Evolutionary conservation across 148 eudicot species (phyloP), one percentile per base, ranked within the genome.

Genomic region (Chenopodium quinoa): DNA sequence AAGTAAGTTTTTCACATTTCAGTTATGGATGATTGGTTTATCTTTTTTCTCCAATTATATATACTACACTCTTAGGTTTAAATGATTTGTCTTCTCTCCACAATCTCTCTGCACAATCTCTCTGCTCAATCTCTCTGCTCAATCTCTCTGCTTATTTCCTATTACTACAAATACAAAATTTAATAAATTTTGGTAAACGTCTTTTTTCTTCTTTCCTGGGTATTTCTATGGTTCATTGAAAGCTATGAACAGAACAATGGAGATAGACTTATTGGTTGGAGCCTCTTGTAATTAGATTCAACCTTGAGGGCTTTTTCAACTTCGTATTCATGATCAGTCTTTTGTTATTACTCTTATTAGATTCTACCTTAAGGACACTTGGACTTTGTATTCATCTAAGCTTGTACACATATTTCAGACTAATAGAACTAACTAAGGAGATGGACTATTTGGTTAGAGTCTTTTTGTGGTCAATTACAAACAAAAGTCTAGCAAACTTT

Each of bases 1-100:
- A 96, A 89, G 99, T 96, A 75, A 92, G 97, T 86, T 27, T 2
- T 76, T 16, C 67, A 10, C 20, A 76, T 46, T 80, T 50, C 20
- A 64, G 14, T 16, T 48, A 34, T 7, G 29, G n/a, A 34, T 81
- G 40, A 23, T 74, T 71, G 63, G 37, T 74, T 50, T 12, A n/a
- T 10, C 29, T 0, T 74, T 4, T 50, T 22, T 47, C 23, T 3
- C 32, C 27, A 31, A 2, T 16, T 12, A 71, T 7, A 22, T 2
- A 73, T 76, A 16, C 37, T 13, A 76, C 60, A 76, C 66, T 74
- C 47, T 32, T 32, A 40, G 34, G 19, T 37, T 50, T 48, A 16
- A 34, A 63, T 65, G 40, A 12, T 54, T 34, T 54, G 10, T 60
- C 52, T 71, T 75, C 44, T 60, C 14, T 29, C 5, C 25, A 23